These are phyloP conservation scores for Ichthyophthirius multifiliis DNA, from an alignment of 169 alveolate species.

Conservation along the genomic window DNA sequence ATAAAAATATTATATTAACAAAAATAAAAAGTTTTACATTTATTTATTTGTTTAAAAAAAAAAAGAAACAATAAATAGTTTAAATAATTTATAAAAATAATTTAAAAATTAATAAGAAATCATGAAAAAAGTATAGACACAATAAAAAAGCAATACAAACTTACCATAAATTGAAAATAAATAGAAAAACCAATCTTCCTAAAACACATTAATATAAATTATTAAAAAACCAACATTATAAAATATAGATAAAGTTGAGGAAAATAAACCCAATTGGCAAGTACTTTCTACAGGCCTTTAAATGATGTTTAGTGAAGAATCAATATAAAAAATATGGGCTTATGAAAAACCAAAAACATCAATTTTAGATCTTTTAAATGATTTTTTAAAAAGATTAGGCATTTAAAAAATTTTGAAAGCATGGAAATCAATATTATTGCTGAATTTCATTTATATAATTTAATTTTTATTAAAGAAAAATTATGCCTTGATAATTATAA, in stretches of 20 bases:
- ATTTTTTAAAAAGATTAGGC: background rate
- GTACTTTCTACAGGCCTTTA: background rate
- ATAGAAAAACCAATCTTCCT: too few species aligned
- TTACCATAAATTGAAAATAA: too few species aligned
- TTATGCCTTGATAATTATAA: background rate
- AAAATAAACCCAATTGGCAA: background rate
- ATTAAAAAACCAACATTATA: too few species aligned
- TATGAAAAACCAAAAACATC: background rate
- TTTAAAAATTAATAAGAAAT: too few species aligned
- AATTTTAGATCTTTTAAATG: background rate
- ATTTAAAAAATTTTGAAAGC: slow-evolving; percentile 1
- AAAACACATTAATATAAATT: too few species aligned
- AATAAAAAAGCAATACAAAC: too few species aligned
- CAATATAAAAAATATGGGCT: background rate
- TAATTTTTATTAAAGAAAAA: background rate
- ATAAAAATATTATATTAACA: too few species aligned
- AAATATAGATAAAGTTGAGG: background rate
- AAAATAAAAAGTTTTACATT: too few species aligned
- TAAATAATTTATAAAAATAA: too few species aligned
- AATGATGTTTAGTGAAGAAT: background rate
- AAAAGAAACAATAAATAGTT: too few species aligned
- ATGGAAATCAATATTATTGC: background rate
- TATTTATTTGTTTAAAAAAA: too few species aligned
- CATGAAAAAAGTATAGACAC: too few species aligned
- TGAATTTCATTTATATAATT: background rate